These are phyloP conservation scores for Monilinia fructigena DNA, from an alignment of 2,329 filamentous ascomycete species.

Conservation along the genomic window DNA sequence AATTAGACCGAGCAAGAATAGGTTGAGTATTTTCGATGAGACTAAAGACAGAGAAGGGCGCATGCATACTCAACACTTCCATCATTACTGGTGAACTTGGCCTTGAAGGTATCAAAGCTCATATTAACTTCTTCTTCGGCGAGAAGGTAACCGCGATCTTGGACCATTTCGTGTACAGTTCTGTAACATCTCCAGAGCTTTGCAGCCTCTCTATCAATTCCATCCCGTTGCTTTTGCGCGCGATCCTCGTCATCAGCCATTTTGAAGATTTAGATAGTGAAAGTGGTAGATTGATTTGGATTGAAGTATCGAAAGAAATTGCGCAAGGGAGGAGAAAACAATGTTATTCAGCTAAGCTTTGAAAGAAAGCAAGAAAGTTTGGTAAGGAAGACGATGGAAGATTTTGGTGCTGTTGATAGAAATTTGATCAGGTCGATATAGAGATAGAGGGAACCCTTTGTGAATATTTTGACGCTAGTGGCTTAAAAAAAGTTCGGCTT, in stretches of 20 bases:
- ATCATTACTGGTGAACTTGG: conserved; percentile 67
- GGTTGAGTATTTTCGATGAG: background rate
- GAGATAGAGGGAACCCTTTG: conserved; percentile 10
- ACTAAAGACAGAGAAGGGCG: background rate
- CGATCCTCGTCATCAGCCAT: conserved; percentile 39
- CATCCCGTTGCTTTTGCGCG: conserved; percentile 36
- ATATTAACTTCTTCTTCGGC: conserved; percentile 87
- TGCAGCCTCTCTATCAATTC: conserved; percentile 47
- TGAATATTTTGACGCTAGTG: conserved; percentile 19
- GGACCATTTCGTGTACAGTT: conserved; percentile 93
- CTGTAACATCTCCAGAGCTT: conserved; percentile 92
- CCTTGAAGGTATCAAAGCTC: conserved; percentile 76
- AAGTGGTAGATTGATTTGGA: background rate
- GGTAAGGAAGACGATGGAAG: background rate
- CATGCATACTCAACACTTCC: conserved; percentile 75
- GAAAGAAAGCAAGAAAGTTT: too few relatives aligned
- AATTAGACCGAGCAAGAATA: conserved; percentile 23
- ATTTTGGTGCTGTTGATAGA: background rate
- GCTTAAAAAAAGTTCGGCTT: conserved; percentile 16
- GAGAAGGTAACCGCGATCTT: conserved; percentile 89
- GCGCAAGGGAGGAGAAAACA: background rate
- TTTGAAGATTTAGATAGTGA: conserved; percentile 12
- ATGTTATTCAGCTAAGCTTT: background rate
- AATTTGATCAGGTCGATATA: background rate
- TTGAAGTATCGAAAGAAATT: background rate